phyloP scores from a whole-genome alignment of 106 monocot species.

The Allium fistulosum region DNA sequence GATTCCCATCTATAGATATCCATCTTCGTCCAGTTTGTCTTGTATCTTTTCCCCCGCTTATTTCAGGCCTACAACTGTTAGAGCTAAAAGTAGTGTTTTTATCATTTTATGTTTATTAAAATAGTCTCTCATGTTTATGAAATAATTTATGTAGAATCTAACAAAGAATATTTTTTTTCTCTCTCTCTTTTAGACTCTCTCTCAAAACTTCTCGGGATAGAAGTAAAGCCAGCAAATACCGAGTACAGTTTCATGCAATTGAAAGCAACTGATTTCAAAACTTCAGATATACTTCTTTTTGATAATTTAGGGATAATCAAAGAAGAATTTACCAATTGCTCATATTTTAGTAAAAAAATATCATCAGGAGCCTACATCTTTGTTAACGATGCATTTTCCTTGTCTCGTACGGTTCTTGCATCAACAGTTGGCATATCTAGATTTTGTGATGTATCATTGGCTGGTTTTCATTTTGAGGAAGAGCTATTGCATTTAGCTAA shows the following conservation, averaged over 20 bases:
- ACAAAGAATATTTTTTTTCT: not conserved
- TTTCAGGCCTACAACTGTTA: no score
- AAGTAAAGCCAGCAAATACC: slow-evolving; percentile 45
- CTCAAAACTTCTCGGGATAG: slow-evolving; percentile 61
- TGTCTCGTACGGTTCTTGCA: slow-evolving; percentile 84
- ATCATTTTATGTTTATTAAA: not conserved
- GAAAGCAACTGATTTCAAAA: slow-evolving; percentile 17
- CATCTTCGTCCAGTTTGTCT: not conserved
- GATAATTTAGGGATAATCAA: slow-evolving; percentile 62
- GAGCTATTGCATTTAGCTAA: slow-evolving; percentile 35
- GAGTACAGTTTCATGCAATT: slow-evolving; percentile 13
- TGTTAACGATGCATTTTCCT: slow-evolving; percentile 81
- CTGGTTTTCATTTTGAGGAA: slow-evolving; percentile 92
- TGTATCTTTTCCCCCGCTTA: not conserved
- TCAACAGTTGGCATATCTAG: slow-evolving; percentile 81
- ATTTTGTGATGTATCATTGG: slow-evolving; percentile 76
- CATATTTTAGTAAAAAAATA: slow-evolving; percentile 55
- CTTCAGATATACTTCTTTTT: slow-evolving; percentile 60
- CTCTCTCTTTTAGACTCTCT: slow-evolving; percentile 47
- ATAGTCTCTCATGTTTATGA: not conserved
- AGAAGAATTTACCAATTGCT: slow-evolving; percentile 73
- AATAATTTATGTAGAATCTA: not conserved
- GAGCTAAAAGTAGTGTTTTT: no score
- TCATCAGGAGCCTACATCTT: slow-evolving; percentile 58
- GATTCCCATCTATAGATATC: not conserved